These are phyloP conservation scores for Arthroderma sp. DNA, from an alignment of 2,329 filamentous ascomycete species.

Conservation along the genomic window DNA sequence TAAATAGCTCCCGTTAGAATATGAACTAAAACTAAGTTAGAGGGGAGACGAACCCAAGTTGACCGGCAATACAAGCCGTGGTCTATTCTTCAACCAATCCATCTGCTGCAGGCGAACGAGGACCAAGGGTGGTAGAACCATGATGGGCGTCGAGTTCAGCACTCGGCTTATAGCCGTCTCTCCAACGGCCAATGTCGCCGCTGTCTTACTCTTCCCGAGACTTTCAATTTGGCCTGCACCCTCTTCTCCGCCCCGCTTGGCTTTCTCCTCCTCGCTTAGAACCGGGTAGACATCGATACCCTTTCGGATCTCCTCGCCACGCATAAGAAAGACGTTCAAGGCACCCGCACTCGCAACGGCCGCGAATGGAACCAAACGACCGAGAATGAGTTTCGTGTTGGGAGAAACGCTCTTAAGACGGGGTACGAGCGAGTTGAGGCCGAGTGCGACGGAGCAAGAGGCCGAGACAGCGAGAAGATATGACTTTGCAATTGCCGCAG, in stretches of 20 bases:
- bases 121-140: conserved; percentile 83
- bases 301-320: conserved; percentile 80
- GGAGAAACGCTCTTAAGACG: conserved; percentile 65
- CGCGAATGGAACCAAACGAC: conserved; percentile 87
- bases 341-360: conserved; percentile 84
- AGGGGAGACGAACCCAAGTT: conserved; percentile 51
- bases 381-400: conserved; percentile 60
- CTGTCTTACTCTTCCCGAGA: conserved; percentile 75
- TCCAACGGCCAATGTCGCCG: conserved; percentile 75
- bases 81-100: conserved; percentile 65
- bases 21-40: background rate
- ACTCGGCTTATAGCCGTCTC: conserved; percentile 89
- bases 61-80: conserved; percentile 62
- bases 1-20: background rate
- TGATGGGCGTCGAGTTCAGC: conserved; percentile 88
- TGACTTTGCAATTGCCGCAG: conserved; percentile 68
- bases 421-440: conserved; percentile 80
- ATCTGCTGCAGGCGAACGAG: conserved; percentile 74
- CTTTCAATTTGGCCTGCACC: conserved; percentile 45
- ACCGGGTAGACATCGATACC: conserved; percentile 90
- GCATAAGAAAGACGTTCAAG: conserved; percentile 95
- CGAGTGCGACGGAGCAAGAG: conserved; percentile 84
- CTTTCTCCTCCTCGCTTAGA: conserved; percentile 56
- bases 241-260: conserved; percentile 49
- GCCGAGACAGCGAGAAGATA: conserved; percentile 86